phyloP scores from a whole-genome alignment of 1,284 basidiomycete genomes.

The Farysia itapuensis region DNA sequence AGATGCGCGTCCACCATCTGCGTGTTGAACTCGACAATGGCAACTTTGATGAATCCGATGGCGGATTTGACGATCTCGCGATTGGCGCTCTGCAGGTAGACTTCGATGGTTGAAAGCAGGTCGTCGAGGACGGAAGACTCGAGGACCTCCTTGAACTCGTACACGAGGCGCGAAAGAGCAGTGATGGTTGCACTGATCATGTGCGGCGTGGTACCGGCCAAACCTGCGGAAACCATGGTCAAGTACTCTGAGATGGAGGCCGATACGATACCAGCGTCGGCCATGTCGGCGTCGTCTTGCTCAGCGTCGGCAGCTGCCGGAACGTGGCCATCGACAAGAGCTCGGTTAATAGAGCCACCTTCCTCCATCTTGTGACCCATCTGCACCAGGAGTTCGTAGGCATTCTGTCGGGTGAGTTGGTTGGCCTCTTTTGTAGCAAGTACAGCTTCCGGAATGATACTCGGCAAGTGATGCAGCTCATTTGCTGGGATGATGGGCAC shows the following conservation, averaged over 20 bases:
- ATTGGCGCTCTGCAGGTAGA: conserved; percentile 89
- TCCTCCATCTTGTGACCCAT: conserved; percentile 91
- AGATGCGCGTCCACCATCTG: conserved; percentile 77
- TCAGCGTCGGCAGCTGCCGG: conserved; percentile 58
- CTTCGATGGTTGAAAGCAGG: conserved; percentile 80
- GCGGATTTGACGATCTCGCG: conserved; percentile 97
- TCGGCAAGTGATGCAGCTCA: conserved; percentile 80
- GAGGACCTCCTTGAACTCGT: conserved; percentile 83
- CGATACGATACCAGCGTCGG: conserved; percentile 63
- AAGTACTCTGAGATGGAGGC: conserved; percentile 90
- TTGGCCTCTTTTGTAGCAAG: conserved; percentile 98
- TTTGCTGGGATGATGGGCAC: conserved; percentile 72
- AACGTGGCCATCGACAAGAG: conserved; percentile 69
- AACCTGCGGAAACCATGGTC: conserved; percentile 93
- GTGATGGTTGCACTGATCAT: conserved; percentile 98
- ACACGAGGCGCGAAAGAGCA: conserved; percentile 86
- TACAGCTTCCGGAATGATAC: conserved; percentile 89
- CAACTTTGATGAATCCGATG: conserved; percentile 91
- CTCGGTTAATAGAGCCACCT: conserved; percentile 80
- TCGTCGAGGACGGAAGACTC: conserved; percentile 78
- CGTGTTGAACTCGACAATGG: conserved; percentile 77
- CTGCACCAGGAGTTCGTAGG: conserved; percentile 84
- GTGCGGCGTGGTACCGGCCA: conserved; percentile 89
- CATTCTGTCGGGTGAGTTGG: conserved; percentile 82
- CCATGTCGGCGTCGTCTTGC: conserved; percentile 28